These are phyloP conservation scores for Collybia sp. DNA, from an alignment of 768 basidiomycete genomes.

Conservation along the genomic window DNA sequence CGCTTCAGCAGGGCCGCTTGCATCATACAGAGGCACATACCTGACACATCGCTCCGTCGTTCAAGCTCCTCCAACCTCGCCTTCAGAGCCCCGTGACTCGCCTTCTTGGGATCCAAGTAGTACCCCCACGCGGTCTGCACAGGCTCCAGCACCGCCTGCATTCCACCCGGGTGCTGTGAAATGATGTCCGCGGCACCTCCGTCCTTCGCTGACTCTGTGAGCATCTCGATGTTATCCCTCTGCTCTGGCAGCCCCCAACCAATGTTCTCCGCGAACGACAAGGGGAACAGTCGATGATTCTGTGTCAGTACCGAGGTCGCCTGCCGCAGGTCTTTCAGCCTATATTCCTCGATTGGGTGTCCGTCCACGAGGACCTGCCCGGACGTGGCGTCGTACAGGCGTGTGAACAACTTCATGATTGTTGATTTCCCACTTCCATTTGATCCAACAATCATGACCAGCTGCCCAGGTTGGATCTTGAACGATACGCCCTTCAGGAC, in stretches of 20 bases:
- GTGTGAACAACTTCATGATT: slow-evolving; percentile 43
- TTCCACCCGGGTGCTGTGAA: slow-evolving; percentile 11
- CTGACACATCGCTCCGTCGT: slow-evolving; percentile 14
- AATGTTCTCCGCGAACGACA: slow-evolving; percentile 41
- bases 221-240: slow-evolving; percentile 9
- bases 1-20: too few relatives aligned
- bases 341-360: slow-evolving; percentile 29
- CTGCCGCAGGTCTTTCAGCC: slow-evolving; percentile 31
- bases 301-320: slow-evolving; percentile 47
- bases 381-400: slow-evolving; percentile 40
- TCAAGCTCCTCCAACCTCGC: slow-evolving; percentile 11
- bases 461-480: slow-evolving; percentile 37
- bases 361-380: slow-evolving; percentile 44
- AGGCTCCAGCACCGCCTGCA: slow-evolving; percentile 12
- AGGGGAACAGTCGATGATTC: slow-evolving; percentile 42
- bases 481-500: slow-evolving; percentile 37
- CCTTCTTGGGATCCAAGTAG: slow-evolving; percentile 7
- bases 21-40: slow-evolving; percentile 9
- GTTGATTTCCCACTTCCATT: slow-evolving; percentile 58
- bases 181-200: slow-evolving; percentile 17
- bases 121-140: background rate
- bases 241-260: slow-evolving; percentile 18
- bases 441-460: slow-evolving; percentile 52
- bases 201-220: slow-evolving; percentile 24
- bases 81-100: slow-evolving; percentile 13